Base-by-base conservation (phyloP, 768 basidiomycete species). In the Phanerochaete carnosa region DNA sequence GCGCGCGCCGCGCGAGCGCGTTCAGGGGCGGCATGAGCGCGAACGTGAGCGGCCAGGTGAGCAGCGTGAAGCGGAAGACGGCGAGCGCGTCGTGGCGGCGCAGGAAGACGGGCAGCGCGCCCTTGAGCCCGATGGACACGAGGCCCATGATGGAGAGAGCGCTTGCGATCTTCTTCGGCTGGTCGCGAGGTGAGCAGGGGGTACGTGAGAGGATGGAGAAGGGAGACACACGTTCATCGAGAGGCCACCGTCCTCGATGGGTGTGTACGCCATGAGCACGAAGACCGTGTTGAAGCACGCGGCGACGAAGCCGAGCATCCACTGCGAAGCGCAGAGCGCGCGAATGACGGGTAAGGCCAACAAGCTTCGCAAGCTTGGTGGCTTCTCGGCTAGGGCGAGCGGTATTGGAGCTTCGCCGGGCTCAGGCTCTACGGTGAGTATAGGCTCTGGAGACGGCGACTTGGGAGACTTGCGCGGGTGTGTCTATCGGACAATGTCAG, bases 241-340 rank as follows among this genome's bases (percentile, higher is more conserved):
- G 0, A 89, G 73, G 0, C 88, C 87, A 45, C 88, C 87, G 2
- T 74, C 65, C 45, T 76, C 64, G 32, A 88, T 69, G n/a, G 83
- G 79, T 13, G 87, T 83, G 66, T 85, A 90, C 57, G 84, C 85
- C 64, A 85, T 85, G 51, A 89, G 76, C 11, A 87, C 83, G 64
- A 89, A 88, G 16, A 85, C 79, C n/a, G 82, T 81, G 52, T 86
- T 86, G 64, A 85, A 90, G 12, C 79, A 77, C 0, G 81, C 81
- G 3, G 74, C 69, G n/a, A 81, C 72, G 72, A 85, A 86, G 51
- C 76, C 77, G 15, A 88, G 75, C 3, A 78, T 76, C 64, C 76
- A 80, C 16, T 80, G 82, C 29, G 84, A 85, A 30, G 74, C 66
- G 55, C 81, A 77, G 53, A 87, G 64, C n/a, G 81, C 77, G 22